Evolutionary conservation across 108 stramenopile genomes (phyloP), one percentile per base, ranked within the genome.

Genomic region (Cyclotella cryptica): DNA sequence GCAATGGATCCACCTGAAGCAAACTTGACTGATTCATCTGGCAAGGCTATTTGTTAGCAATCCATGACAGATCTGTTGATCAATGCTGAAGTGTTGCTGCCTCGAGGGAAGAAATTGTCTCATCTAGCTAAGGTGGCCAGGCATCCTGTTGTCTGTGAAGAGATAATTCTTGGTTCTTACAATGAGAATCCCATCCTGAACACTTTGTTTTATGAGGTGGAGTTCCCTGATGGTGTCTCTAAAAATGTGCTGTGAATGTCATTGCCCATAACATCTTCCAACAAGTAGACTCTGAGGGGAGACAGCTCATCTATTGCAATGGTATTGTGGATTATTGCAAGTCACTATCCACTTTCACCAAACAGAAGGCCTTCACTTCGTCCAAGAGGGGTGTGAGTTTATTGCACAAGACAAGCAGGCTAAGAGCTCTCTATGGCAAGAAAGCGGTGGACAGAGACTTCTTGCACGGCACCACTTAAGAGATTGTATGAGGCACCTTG

Each of bases 341-440:
- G 39, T 17, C 57, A 17, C 66, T 43, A 0, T 49, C n/a, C 28
- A 71, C 71, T 30, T 42, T 79, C 10, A 19, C 71, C 0, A 72
- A 72, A 26, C 57, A 42, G n/a, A 18, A 65, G 12, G 58, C 15
- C 14, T 72, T 52, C 22, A 57, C 43, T 86, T 59, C 75, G 87
- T 13, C 44, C 73, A 40, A 18, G 74, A n/a, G 79, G 74, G 42
- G 80, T n/a, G n/a, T n/a, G n/a, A n/a, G n/a, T n/a, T n/a, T n/a
- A n/a, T n/a, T n/a, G n/a, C n/a, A n/a, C n/a, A n/a, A n/a, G n/a
- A n/a, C n/a, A 79, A 47, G 61, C 77, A 10, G 24, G 85, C 3
- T 78, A 87, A 60, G 86, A 87, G 86, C 88, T 7, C 51, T 91
- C 26, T 90, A 90, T 76, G 89, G 89, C 3, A 57, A 62, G 0